Conservation (phyloP, 2,329 filamentous ascomycete genomes). For the Cladosporium colombiae region DNA sequence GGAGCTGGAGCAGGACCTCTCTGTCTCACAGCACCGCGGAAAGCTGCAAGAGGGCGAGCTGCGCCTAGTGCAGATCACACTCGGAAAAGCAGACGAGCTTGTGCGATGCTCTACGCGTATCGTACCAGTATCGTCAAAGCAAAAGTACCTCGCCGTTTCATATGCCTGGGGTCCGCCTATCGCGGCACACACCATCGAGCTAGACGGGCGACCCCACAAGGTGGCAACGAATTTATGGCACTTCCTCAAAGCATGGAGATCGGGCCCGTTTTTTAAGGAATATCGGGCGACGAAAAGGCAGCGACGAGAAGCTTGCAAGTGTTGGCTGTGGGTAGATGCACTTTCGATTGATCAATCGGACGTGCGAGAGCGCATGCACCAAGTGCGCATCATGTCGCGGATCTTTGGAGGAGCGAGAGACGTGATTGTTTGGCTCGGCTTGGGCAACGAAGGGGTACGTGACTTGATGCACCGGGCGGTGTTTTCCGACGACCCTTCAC, state of each 20-base stretch:
- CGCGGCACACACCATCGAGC: not conserved
- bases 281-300: too few relatives aligned
- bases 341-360: not conserved
- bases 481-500: too few relatives aligned
- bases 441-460: too few relatives aligned
- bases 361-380: not conserved
- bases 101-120: not conserved
- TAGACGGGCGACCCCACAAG: not conserved
- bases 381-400: not conserved
- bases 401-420: not conserved
- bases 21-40: not conserved
- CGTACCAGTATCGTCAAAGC: not conserved
- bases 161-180: not conserved
- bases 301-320: too few relatives aligned
- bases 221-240: not conserved
- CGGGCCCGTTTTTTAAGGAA: too few relatives aligned
- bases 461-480: too few relatives aligned
- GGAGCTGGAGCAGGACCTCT: too few relatives aligned
- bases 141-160: not conserved
- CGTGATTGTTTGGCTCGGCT: not conserved
- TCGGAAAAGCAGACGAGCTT: not conserved
- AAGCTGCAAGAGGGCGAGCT: not conserved
- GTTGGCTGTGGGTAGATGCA: not conserved
- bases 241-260: not conserved
- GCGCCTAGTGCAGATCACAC: not conserved